These are phyloP conservation scores for Cladosporium velox DNA, from an alignment of 2,329 filamentous ascomycete genomes.

Conservation along the genomic window DNA sequence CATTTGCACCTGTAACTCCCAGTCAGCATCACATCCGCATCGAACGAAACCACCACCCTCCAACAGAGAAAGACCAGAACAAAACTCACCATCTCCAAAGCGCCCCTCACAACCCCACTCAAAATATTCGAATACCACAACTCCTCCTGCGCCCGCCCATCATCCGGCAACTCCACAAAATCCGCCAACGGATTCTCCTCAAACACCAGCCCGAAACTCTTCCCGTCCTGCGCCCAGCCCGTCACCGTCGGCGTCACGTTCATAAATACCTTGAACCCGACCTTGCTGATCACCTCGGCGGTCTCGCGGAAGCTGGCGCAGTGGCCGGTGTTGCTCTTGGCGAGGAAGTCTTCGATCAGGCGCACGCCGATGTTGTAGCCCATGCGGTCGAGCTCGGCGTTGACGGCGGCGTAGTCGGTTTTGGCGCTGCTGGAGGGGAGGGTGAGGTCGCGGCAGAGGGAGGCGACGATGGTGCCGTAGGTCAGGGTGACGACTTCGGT, in stretches of 20 bases:
- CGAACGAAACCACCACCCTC: neutral
- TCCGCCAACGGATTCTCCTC: conserved; percentile 97
- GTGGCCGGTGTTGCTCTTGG: conserved; percentile 86
- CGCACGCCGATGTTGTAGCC: conserved; percentile 97
- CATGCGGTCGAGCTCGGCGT: conserved; percentile 98
- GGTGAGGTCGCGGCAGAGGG: conserved; percentile 88
- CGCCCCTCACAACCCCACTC: conserved; percentile 86
- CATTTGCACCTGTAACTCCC: conserved; percentile 71
- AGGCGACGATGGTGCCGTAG: conserved; percentile 95
- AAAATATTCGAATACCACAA: conserved; percentile 98
- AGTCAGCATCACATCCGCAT: conserved; percentile 22
- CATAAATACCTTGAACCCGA: conserved; percentile 98
- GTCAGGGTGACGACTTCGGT: conserved; percentile 95
- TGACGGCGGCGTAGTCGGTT: conserved; percentile 90
- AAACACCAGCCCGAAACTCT: conserved; percentile 93
- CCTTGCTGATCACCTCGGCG: conserved; percentile 95
- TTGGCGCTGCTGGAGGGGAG: conserved; percentile 51
- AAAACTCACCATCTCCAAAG: conserved; percentile 82
- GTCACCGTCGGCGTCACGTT: conserved; percentile 92
- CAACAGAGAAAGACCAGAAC: neutral
- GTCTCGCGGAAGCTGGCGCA: conserved; percentile 95
- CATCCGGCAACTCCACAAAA: conserved; percentile 95
- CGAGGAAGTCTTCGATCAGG: conserved; percentile 95
- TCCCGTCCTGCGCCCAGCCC: conserved; percentile 95
- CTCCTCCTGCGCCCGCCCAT: conserved; percentile 92